Percentiles rank a stretch among this genome's conserved stretches.
These are phyloP conservation scores for Phoma sp. DNA, from an alignment of 2,329 filamentous ascomycete genomes.

Conservation along the genomic window DNA sequence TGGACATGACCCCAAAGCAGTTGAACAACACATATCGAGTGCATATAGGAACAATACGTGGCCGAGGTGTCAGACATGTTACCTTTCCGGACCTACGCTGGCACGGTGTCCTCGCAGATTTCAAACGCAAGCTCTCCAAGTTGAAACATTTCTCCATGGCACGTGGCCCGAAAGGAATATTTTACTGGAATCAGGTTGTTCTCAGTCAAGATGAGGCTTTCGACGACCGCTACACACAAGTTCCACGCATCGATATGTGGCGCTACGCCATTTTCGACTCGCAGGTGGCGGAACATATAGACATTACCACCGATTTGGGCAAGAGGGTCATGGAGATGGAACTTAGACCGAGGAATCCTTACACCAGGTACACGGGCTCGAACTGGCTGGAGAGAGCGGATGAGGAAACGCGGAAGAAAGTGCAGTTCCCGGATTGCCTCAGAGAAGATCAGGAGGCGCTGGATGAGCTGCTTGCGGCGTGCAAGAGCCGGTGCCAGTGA, in stretches of 20 bases:
- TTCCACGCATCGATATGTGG: not conserved
- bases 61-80: not conserved
- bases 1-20: conserved; percentile 6
- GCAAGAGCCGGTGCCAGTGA: not conserved
- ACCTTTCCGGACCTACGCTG: conserved; percentile 5
- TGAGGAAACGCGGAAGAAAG: not conserved
- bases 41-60: not conserved
- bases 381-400: conserved; percentile 1
- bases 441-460: conserved; percentile 10
- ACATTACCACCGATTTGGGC: not conserved
- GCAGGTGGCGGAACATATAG: not conserved
- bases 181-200: not conserved
- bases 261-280: conserved; percentile 7
- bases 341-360: too few species aligned
- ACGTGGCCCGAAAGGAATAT: not conserved
- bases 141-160: conserved; percentile 12
- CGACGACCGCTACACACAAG: not conserved
- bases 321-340: too few species aligned
- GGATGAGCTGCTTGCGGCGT: not conserved
- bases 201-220: not conserved
- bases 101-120: not conserved
- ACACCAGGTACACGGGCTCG: not conserved
- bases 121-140: not conserved
- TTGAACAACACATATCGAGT: not conserved
- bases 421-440: conserved; percentile 4